Conservation (phyloP, 140 eudicot species). For the Cichorium intybus region DNA sequence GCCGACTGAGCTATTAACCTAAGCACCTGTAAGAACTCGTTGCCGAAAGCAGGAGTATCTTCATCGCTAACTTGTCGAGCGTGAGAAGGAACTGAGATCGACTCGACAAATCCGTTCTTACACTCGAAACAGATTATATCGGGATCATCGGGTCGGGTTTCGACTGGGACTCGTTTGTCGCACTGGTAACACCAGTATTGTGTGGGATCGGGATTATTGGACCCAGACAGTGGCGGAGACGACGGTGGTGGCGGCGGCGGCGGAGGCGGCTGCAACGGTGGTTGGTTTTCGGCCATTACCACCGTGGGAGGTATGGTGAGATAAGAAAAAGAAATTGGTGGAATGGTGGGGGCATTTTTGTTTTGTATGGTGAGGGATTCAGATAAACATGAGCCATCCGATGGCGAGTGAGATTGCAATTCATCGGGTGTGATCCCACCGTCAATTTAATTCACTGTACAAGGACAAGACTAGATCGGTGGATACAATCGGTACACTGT, state of each 20-base stretch:
- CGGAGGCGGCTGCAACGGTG: constrained; percentile 31
- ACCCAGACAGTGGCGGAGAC: constrained; percentile 20
- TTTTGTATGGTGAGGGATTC: constrained; percentile 14
- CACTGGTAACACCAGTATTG: constrained; percentile 91
- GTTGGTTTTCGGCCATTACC: constrained; percentile 54
- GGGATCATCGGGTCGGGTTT: constrained; percentile 58
- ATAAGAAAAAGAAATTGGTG: constrained; percentile 2
- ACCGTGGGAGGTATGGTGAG: neutral
- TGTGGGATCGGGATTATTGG: constrained; percentile 8
- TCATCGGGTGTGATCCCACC: neutral
- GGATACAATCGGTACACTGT: neutral
- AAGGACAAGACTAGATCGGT: neutral
- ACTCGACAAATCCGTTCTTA: constrained; percentile 80
- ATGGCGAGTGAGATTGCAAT: neutral
- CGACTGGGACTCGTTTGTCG: constrained; percentile 74
- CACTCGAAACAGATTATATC: constrained; percentile 72
- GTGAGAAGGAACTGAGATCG: constrained; percentile 33
- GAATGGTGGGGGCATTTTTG: constrained; percentile 15
- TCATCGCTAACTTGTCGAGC: constrained; percentile 36
- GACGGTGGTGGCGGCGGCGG: constrained; percentile 32
- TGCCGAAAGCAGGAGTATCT: constrained; percentile 37
- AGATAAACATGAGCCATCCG: constrained; percentile 2
- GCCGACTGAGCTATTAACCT: constrained; percentile 68
- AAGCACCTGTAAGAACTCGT: constrained; percentile 71
- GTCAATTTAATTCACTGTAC: neutral